phyloP scores from a whole-genome alignment of 176 grass and related monocot genomes.

The Metroxylon sagu region DNA sequence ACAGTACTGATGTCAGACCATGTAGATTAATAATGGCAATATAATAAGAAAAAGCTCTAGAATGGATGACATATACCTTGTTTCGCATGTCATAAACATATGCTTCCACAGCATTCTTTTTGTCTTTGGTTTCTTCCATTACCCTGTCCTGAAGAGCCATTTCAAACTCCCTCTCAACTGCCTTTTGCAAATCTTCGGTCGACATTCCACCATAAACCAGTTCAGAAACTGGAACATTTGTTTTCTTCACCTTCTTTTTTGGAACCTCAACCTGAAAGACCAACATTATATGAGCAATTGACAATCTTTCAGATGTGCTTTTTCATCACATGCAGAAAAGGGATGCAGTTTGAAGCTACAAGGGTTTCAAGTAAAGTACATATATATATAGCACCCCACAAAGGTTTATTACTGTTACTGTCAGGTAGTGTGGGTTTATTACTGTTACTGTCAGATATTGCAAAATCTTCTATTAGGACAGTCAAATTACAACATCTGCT shows the following conservation, averaged over 20 bases:
- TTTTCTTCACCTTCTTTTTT: constrained; percentile 97
- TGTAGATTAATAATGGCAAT: background rate
- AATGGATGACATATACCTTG: constrained; percentile 37
- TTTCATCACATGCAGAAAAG: no score
- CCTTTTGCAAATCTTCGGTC: constrained; percentile 55
- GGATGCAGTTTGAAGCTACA: no score
- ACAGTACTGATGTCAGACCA: constrained; percentile 30
- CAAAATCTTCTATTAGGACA: no score
- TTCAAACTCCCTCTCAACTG: constrained; percentile 82
- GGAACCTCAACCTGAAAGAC: constrained; percentile 41
- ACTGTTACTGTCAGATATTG: no score
- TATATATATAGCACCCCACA: no score
- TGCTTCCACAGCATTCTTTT: constrained; percentile 90
- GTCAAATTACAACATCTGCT: no score
- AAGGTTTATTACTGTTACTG: no score
- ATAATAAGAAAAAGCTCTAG: no score
- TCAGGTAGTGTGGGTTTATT: no score
- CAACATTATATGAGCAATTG: background rate
- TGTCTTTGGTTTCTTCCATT: constrained; percentile 99
- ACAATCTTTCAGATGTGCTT: no score
- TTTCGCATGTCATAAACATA: constrained; percentile 99
- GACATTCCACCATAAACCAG: constrained; percentile 65
- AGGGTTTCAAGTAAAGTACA: no score
- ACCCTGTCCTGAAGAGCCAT: constrained; percentile 97
- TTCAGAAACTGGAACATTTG: constrained; percentile 51